Conservation (phyloP, 306 rosid species). For the Vigna unguiculata region DNA sequence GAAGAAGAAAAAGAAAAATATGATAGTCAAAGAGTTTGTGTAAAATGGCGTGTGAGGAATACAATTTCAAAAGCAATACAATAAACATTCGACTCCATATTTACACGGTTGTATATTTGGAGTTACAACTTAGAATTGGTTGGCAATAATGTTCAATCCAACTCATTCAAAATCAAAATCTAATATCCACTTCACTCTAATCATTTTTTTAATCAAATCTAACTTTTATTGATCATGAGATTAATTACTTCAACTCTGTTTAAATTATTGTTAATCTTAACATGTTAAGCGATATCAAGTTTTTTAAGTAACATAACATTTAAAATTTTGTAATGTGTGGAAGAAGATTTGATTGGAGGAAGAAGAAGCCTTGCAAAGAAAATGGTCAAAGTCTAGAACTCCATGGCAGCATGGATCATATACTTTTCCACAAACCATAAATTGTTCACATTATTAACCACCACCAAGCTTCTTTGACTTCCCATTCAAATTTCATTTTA, state of each 20-base stretch:
- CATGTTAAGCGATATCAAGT: too few relatives aligned
- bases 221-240: neutral
- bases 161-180: too few relatives aligned
- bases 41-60: neutral
- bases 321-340: neutral
- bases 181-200: neutral
- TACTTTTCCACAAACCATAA: neutral
- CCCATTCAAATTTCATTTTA: neutral
- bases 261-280: too few relatives aligned
- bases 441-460: neutral
- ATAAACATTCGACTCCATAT: neutral
- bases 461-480: neutral
- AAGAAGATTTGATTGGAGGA: neutral
- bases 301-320: too few relatives aligned
- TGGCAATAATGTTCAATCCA: too few relatives aligned
- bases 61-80: neutral
- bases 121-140: neutral
- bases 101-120: neutral
- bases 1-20: too few relatives aligned
- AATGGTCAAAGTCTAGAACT: neutral
- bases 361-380: neutral
- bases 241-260: neutral
- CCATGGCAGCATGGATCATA: neutral
- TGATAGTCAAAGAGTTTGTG: too few relatives aligned
- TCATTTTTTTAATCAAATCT: neutral